Evolutionary conservation across 148 eudicot species (phyloP), one percentile per base, ranked within the genome.

Genomic region (Camellia granthamiana): DNA sequence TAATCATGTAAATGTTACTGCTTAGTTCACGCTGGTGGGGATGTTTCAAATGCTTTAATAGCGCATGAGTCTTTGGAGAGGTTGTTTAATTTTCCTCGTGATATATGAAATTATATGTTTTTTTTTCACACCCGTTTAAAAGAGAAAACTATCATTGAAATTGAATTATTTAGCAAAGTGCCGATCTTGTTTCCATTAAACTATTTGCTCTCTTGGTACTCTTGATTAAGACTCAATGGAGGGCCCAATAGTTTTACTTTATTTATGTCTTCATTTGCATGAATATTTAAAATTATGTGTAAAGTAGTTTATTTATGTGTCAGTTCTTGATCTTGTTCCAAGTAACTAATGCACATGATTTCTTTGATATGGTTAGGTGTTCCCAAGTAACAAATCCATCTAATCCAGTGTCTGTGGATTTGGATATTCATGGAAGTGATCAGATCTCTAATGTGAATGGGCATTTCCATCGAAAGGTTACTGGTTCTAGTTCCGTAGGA

Each of bases 391-490:
- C 60, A 21, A 55, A 43, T 65, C 19, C 72, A 66, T 21, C 77
- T 42, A 49, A 65, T 7, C 74, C 78, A 11, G 23, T 71, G 77
- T 52, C 74, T n/a, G 15, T 46, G 64, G 86, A 81, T 42, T 60
- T 54, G 6, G 75, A 81, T 47, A 72, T 77, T 42, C 69, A 49
- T 72, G 85, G 72, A 72, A 72, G 65, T 73, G 65, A 67, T 51
- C 80, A 87, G 64, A 65, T 79, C 41, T 77, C 82, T 65, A 84
- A 82, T 47, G 76, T 46, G 51, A 66, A 75, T 46, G 77, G 72
- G 69, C 55, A 52, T 30, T 23, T 12, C 62, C 63, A 12, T 8
- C 58, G 63, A n/a, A 73, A 75, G 42, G 47, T 62, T 51, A 55
- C 81, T 60, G 65, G 66, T 16, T 66, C 74, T 70, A 68, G 66